phyloP scores from a whole-genome alignment of 495 filamentous ascomycete genomes.

The Aspergillus homomorphus region DNA sequence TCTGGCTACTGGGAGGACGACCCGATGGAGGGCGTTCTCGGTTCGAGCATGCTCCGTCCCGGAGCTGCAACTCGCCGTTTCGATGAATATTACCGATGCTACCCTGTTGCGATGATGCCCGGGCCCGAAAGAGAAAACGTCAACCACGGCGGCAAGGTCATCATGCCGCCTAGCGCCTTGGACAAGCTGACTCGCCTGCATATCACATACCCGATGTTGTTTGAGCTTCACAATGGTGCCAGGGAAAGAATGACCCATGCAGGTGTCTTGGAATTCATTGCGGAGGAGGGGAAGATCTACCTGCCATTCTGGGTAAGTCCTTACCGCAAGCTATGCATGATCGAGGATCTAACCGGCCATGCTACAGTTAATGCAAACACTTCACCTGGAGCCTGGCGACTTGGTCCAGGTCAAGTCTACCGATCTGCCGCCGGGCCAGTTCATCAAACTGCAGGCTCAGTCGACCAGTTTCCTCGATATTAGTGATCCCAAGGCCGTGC shows the following conservation, averaged over 20 bases:
- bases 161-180: slow-evolving; percentile 89
- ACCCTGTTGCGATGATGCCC: slow-evolving; percentile 91
- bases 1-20: slow-evolving; percentile 55
- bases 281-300: slow-evolving; percentile 95
- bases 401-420: slow-evolving; percentile 93
- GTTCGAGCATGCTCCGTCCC: slow-evolving; percentile 40
- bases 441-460: slow-evolving; percentile 96
- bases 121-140: slow-evolving; percentile 84
- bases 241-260: slow-evolving; percentile 79
- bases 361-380: slow-evolving; percentile 84
- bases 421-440: slow-evolving; percentile 78
- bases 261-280: slow-evolving; percentile 95
- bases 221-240: slow-evolving; percentile 87
- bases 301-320: slow-evolving; percentile 83
- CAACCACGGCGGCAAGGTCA: slow-evolving; percentile 96
- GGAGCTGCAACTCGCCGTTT: slow-evolving; percentile 62
- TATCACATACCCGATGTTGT: slow-evolving; percentile 95
- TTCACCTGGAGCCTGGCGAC: slow-evolving; percentile 84
- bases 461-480: slow-evolving; percentile 90
- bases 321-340: neutral
- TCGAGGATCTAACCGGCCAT: slow-evolving; percentile 1
- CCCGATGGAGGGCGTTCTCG: slow-evolving; percentile 51
- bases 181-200: slow-evolving; percentile 96
- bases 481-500: slow-evolving; percentile 94
- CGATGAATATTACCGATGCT: slow-evolving; percentile 96